These are phyloP conservation scores for Metahyphopichia silvanorum DNA, from an alignment of 805 yeast genomes.

Conservation along the genomic window DNA sequence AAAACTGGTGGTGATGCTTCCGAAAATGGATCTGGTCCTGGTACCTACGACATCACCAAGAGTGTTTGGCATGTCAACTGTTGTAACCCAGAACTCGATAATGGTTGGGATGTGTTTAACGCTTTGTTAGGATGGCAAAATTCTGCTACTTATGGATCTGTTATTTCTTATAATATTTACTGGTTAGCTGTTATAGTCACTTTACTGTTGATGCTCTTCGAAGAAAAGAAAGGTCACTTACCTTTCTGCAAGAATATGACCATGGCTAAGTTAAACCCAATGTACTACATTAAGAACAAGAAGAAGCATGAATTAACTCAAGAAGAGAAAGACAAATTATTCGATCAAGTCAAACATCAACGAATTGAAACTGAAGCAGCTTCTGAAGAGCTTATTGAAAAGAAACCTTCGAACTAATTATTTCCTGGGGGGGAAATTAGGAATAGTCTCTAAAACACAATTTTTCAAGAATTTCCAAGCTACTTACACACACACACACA, in stretches of 20 bases:
- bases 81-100: constrained; percentile 84
- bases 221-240: constrained; percentile 76
- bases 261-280: constrained; percentile 28
- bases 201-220: constrained; percentile 61
- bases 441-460: no score
- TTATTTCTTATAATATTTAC: constrained; percentile 78
- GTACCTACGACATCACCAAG: constrained; percentile 75
- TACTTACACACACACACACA: not conserved
- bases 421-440: not conserved
- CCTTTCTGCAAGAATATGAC: constrained; percentile 52
- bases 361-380: constrained; percentile 6
- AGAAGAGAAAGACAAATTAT: constrained; percentile 52
- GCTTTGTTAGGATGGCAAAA: constrained; percentile 94
- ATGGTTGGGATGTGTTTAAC: constrained; percentile 95
- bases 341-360: constrained; percentile 24
- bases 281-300: constrained; percentile 32
- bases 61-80: constrained; percentile 96
- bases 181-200: constrained; percentile 67
- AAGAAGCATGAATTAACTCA: constrained; percentile 45
- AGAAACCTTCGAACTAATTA: not conserved
- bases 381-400: constrained; percentile 1
- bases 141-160: constrained; percentile 87
- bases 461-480: not conserved
- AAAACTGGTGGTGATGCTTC: constrained; percentile 89
- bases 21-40: constrained; percentile 87